phyloP scores from a whole-genome alignment of 2,329 filamentous ascomycete genomes.

The Ceratocystiopsis minuta region DNA sequence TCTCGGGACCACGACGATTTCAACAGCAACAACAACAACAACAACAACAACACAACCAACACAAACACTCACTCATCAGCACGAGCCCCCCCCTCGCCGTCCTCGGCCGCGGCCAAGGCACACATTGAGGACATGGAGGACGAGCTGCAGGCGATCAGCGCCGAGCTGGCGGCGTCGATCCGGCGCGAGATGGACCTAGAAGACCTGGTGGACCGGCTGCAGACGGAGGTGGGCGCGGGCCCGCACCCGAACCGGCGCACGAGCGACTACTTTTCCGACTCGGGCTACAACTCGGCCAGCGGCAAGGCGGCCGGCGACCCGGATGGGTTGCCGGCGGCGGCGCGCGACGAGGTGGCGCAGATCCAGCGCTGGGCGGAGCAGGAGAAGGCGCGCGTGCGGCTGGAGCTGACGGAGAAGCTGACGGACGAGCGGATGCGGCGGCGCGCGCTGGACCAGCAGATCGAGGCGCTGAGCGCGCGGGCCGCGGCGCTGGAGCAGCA shows the following conservation, averaged over 20 bases:
- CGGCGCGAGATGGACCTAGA: slow-evolving; percentile 91
- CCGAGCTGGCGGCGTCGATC: slow-evolving; percentile 83
- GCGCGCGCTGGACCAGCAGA: slow-evolving; percentile 63
- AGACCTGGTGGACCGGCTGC: slow-evolving; percentile 75
- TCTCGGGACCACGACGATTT: too few species aligned
- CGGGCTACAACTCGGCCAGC: slow-evolving; percentile 54
- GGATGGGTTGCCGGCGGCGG: slow-evolving; percentile 15
- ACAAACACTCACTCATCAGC: slow-evolving; percentile 12
- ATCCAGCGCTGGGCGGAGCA: slow-evolving; percentile 73
- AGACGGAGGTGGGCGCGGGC: slow-evolving; percentile 51
- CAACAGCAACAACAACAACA: slow-evolving; percentile 2
- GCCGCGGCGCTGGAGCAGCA: slow-evolving; percentile 44
- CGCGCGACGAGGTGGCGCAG: slow-evolving; percentile 58
- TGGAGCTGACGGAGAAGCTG: slow-evolving; percentile 70
- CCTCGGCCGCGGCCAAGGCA: slow-evolving; percentile 18
- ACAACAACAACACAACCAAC: neutral
- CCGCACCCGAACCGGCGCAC: slow-evolving; percentile 50
- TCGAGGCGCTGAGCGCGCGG: slow-evolving; percentile 64
- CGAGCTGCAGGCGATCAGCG: slow-evolving; percentile 82
- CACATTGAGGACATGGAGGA: slow-evolving; percentile 81
- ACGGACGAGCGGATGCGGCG: slow-evolving; percentile 70
- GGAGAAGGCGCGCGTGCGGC: slow-evolving; percentile 69
- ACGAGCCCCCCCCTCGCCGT: slow-evolving; percentile 10
- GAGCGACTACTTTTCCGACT: slow-evolving; percentile 97
- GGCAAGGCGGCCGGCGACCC: slow-evolving; percentile 45